Evolutionary conservation across 345 rosid genomes (phyloP).

Genomic region (Carallia pectinifolia): DNA sequence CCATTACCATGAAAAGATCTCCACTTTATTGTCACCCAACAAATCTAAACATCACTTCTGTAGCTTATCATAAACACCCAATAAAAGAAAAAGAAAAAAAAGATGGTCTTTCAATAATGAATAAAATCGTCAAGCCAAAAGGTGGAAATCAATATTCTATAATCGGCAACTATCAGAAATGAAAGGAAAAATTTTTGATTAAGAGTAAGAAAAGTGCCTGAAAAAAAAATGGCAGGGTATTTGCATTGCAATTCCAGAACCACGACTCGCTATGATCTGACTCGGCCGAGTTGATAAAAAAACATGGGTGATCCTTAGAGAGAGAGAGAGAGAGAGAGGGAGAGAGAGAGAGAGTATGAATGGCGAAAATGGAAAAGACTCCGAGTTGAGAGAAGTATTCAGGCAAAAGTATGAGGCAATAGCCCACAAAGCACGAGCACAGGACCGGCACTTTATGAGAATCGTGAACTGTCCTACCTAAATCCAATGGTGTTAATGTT

Average conservation of each 20-base stretch:
- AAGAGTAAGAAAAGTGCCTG: neutral
- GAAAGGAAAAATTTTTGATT: neutral
- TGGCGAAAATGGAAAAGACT: neutral
- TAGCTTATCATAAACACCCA: conserved; percentile 25
- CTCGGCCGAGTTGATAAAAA: conserved; percentile 1
- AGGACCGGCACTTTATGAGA: no score
- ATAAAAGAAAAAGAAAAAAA: neutral
- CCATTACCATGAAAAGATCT: conserved; percentile 22
- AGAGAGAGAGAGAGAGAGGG: neutral
- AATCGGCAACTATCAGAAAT: neutral
- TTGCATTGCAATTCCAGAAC: neutral
- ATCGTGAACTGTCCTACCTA: no score
- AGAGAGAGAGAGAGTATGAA: neutral
- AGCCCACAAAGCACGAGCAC: no score
- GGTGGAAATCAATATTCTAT: neutral
- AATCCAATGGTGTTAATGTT: no score
- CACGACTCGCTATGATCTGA: neutral
- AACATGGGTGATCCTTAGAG: neutral
- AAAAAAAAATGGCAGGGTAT: neutral
- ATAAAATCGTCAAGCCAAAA: neutral
- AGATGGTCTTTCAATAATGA: neutral
- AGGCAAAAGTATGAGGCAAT: neutral
- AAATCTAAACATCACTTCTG: conserved; percentile 10
- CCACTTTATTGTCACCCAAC: neutral
- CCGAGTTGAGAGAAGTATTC: neutral